Evolutionary conservation across 371 early-diverging fungal species (phyloP).

Genomic region (Ordospora colligata): DNA sequence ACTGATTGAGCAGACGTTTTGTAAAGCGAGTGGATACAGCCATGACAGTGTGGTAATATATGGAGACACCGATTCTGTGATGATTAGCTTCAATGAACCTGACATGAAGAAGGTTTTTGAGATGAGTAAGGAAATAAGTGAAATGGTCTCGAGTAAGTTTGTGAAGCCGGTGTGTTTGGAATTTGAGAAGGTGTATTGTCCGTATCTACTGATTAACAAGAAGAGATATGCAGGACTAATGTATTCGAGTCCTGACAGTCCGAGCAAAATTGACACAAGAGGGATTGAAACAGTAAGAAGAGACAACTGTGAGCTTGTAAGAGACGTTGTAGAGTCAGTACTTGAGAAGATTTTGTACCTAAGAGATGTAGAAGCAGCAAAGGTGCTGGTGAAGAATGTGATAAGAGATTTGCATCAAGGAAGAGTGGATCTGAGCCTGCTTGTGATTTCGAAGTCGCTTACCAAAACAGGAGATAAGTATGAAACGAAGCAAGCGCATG

Average conservation of each 20-base stretch:
- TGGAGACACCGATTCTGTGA: slow-evolving; percentile 99
- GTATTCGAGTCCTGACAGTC: slow-evolving; percentile 69
- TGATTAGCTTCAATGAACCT: slow-evolving; percentile 86
- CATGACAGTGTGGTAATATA: slow-evolving; percentile 86
- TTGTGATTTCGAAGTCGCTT: slow-evolving; percentile 92
- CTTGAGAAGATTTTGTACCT: slow-evolving; percentile 80
- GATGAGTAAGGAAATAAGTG: slow-evolving; percentile 63
- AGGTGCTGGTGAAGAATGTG: slow-evolving; percentile 73
- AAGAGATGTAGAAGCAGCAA: slow-evolving; percentile 76
- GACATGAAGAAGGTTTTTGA: slow-evolving; percentile 52
- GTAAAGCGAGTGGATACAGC: slow-evolving; percentile 72
- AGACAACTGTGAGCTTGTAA: slow-evolving; percentile 89
- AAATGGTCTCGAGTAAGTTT: slow-evolving; percentile 73
- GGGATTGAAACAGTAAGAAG: slow-evolving; percentile 99
- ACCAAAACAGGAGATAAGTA: slow-evolving; percentile 81
- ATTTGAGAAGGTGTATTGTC: slow-evolving; percentile 97
- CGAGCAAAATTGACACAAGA: slow-evolving; percentile 91
- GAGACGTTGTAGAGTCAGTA: slow-evolving; percentile 80
- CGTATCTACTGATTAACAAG: slow-evolving; percentile 93
- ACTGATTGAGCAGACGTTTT: slow-evolving; percentile 75
- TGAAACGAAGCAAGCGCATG: slow-evolving; percentile 87
- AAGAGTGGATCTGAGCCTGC: slow-evolving; percentile 84
- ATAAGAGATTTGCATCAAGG: slow-evolving; percentile 84
- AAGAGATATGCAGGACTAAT: slow-evolving; percentile 93
- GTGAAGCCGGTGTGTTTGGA: slow-evolving; percentile 88